Conservation (phyloP, 495 filamentous ascomycete genomes). For the Usnea hakonensis region DNA sequence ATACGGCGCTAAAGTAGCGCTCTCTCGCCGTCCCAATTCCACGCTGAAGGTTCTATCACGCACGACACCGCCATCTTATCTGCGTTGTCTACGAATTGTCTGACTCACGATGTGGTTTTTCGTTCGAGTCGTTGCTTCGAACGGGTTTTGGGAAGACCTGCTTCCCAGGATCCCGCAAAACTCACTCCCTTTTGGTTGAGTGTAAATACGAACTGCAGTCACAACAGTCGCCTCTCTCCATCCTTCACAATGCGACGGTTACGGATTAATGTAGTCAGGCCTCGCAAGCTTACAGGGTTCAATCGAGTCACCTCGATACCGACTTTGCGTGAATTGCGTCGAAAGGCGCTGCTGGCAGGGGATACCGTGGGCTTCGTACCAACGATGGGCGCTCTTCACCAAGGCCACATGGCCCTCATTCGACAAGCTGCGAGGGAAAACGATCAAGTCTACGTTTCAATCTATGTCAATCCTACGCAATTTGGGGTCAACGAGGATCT, state of each 20-base stretch:
- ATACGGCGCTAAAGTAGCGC: slow-evolving; percentile 1
- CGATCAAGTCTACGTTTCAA: slow-evolving; percentile 74
- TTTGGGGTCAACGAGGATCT: slow-evolving; percentile 89
- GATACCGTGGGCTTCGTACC: slow-evolving; percentile 76
- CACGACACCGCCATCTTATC: background rate
- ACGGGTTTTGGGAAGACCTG: background rate
- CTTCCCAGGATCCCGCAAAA: background rate
- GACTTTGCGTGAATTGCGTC: slow-evolving; percentile 63
- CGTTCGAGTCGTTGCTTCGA: background rate
- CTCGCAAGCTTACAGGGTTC: slow-evolving; percentile 13
- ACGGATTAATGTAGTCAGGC: background rate
- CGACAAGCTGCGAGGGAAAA: slow-evolving; percentile 79
- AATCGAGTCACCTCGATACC: slow-evolving; percentile 56
- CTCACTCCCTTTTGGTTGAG: background rate
- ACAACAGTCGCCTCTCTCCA: background rate
- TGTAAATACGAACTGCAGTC: background rate
- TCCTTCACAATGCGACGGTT: slow-evolving; percentile 2
- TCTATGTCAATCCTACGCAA: slow-evolving; percentile 95
- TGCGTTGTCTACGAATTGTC: background rate
- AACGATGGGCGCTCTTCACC: slow-evolving; percentile 93
- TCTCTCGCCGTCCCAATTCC: slow-evolving; percentile 1
- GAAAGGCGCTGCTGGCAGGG: slow-evolving; percentile 46
- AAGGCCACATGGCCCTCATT: slow-evolving; percentile 81
- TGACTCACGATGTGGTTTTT: background rate
- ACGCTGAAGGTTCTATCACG: slow-evolving; percentile 6